Conservation (phyloP, 75 land plant species). For the Picea glauca region DNA sequence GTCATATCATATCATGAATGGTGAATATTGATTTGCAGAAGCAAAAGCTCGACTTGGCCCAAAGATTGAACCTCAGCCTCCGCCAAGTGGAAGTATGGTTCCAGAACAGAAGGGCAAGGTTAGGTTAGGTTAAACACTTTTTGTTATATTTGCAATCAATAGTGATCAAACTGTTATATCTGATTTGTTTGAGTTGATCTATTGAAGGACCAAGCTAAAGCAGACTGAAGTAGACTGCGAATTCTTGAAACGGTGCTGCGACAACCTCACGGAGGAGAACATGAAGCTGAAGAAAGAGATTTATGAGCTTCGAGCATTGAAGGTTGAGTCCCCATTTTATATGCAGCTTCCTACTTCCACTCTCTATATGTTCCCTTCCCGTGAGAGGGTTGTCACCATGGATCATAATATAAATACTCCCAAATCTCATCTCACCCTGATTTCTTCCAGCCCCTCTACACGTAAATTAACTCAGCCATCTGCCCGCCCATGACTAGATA, state of each 20-base stretch:
- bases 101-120: conserved; percentile 64
- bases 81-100: conserved; percentile 70
- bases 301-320: conserved; percentile 24
- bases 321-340: conserved; percentile 1
- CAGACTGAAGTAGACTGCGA: conserved; percentile 42
- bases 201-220: conserved; percentile 31
- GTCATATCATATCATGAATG: no score
- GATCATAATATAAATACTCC: no score
- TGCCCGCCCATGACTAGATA: no score
- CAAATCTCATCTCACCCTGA: no score
- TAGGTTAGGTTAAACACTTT: no score
- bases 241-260: conserved; percentile 33
- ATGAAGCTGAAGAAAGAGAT: conserved; percentile 31
- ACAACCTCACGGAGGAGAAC: conserved; percentile 32
- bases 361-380: conserved; percentile 31
- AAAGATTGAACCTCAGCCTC: conserved; percentile 43
- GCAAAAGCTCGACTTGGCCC: conserved; percentile 53
- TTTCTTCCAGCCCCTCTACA: no score
- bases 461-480: no score
- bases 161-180: no score
- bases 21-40: conserved; percentile 21
- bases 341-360: conserved; percentile 30
- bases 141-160: no score
- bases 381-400: conserved; percentile 12
- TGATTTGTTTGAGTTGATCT: no score